Conservation (phyloP, 371 early-diverging fungal genomes). For the Mortierella sp. region DNA sequence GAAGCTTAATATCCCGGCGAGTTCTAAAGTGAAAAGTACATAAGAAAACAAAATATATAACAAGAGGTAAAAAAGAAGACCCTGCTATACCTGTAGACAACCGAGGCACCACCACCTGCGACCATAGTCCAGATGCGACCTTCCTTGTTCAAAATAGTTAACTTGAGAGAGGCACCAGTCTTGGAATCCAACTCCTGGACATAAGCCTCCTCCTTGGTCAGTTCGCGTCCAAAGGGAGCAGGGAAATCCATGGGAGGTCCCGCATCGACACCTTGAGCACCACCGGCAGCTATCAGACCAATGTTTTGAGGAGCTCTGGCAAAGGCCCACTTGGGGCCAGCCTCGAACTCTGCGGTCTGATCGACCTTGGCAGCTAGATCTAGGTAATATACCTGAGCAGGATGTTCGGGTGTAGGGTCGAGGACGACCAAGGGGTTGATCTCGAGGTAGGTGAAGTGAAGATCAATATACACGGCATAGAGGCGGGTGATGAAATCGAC, state of each 20-base stretch:
- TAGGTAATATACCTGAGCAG: slow-evolving; percentile 87
- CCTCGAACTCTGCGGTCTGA: slow-evolving; percentile 98
- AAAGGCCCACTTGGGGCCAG: slow-evolving; percentile 90
- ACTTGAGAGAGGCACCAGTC: slow-evolving; percentile 97
- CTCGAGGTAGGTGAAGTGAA: slow-evolving; percentile 98
- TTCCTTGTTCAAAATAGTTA: slow-evolving; percentile 93
- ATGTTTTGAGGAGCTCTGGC: slow-evolving; percentile 76
- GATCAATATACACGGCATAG: slow-evolving; percentile 93
- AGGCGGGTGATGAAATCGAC: slow-evolving; percentile 92
- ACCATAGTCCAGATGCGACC: slow-evolving; percentile 99
- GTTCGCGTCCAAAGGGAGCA: slow-evolving; percentile 97
- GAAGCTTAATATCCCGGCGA: too few relatives aligned
- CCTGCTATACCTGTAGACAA: slow-evolving; percentile 79
- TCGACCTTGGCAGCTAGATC: slow-evolving; percentile 98
- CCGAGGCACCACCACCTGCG: slow-evolving; percentile 98
- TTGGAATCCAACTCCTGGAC: slow-evolving; percentile 97
- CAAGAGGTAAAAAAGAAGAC: neutral
- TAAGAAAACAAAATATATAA: slow-evolving; percentile 22
- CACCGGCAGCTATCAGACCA: slow-evolving; percentile 52
- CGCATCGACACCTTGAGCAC: slow-evolving; percentile 62
- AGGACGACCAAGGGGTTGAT: slow-evolving; percentile 98
- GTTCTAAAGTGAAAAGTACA: too few relatives aligned
- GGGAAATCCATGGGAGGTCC: slow-evolving; percentile 98
- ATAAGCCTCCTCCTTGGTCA: slow-evolving; percentile 96
- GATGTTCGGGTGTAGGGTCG: slow-evolving; percentile 61